Percentiles rank a stretch among this genome's conserved stretches.
Evolutionary conservation across 2,329 filamentous ascomycete species (phyloP).

Genomic region (Cadophora malorum): DNA sequence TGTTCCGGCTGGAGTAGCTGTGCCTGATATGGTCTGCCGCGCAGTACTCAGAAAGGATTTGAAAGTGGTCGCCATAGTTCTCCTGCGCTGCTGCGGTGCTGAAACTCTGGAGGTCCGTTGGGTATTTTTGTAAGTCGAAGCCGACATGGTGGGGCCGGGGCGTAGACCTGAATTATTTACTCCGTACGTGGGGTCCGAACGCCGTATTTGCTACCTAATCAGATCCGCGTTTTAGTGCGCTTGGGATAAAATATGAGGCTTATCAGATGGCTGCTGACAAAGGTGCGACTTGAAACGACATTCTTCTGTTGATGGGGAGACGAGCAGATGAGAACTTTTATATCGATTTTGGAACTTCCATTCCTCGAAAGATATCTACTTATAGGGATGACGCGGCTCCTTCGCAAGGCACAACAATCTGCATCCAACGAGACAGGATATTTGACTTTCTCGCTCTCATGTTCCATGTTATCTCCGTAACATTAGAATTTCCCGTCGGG

Average conservation of each 20-base stretch:
- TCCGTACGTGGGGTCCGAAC: slow-evolving; percentile 22
- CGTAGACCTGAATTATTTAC: not conserved
- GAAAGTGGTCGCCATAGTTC: slow-evolving; percentile 39
- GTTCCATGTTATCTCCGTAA: slow-evolving; percentile 10
- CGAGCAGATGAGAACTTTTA: not conserved
- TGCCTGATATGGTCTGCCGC: slow-evolving; percentile 38
- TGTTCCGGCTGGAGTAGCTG: slow-evolving; percentile 35
- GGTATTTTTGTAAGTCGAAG: slow-evolving; percentile 22
- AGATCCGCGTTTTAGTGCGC: slow-evolving; percentile 17
- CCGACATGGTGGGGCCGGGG: slow-evolving; percentile 23
- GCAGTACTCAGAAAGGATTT: slow-evolving; percentile 41
- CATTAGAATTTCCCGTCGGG: slow-evolving; percentile 15
- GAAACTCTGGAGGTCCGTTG: slow-evolving; percentile 15
- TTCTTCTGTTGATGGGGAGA: slow-evolving; percentile 3
- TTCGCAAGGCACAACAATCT: not conserved
- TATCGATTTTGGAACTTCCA: not conserved
- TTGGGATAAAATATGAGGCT: not conserved
- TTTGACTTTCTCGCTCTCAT: not conserved
- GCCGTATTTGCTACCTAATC: slow-evolving; percentile 19
- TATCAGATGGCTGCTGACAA: slow-evolving; percentile 18
- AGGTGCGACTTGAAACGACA: not conserved
- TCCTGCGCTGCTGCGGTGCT: slow-evolving; percentile 22
- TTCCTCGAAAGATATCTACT: not conserved
- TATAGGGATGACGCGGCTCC: slow-evolving; percentile 2
- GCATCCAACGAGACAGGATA: not conserved